A percentile compares a stretch with the other conserved stretches of the same genome.
Evolutionary conservation across 139 green algal genomes (phyloP).

Genomic region (Nannochloris sp.): DNA sequence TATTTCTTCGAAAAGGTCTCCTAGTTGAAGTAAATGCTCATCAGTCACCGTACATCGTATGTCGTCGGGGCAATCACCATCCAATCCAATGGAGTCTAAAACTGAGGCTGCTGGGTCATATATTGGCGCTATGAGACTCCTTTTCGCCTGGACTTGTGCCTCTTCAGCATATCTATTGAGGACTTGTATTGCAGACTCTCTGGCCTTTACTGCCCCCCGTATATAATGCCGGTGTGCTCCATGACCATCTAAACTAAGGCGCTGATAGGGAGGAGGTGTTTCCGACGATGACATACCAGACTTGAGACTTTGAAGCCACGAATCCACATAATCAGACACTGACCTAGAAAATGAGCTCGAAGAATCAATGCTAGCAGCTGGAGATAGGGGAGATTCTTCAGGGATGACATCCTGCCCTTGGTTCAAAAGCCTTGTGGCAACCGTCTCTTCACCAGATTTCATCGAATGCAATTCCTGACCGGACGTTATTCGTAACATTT

Average conservation of each 20-base stretch:
- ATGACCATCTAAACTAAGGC: slow-evolving; percentile 13
- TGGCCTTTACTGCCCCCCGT: slow-evolving; percentile 6
- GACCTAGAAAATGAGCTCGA: background rate
- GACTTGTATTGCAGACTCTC: background rate
- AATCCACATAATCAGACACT: slow-evolving; percentile 1
- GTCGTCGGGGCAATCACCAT: slow-evolving; percentile 22
- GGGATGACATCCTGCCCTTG: background rate
- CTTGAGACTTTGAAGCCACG: slow-evolving; percentile 1
- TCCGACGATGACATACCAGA: background rate
- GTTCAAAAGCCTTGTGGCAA: background rate
- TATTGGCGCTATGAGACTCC: background rate
- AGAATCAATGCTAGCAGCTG: background rate
- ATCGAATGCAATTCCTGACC: background rate
- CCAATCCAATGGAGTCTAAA: slow-evolving; percentile 24
- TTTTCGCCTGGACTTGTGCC: background rate
- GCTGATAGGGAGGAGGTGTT: background rate
- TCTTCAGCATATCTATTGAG: background rate
- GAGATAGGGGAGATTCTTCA: background rate
- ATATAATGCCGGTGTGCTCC: slow-evolving; percentile 13
- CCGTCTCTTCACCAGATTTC: background rate
- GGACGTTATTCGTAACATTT: background rate
- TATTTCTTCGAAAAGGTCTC: slow-evolving; percentile 35
- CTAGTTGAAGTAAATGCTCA: slow-evolving; percentile 56
- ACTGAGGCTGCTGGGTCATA: background rate
- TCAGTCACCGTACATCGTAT: slow-evolving; percentile 32